A percentile compares a stretch with the other conserved stretches of the same genome.
These are phyloP conservation scores for Triticum dicoccoides DNA, from an alignment of 176 grass and related monocot species.

Conservation along the genomic window DNA sequence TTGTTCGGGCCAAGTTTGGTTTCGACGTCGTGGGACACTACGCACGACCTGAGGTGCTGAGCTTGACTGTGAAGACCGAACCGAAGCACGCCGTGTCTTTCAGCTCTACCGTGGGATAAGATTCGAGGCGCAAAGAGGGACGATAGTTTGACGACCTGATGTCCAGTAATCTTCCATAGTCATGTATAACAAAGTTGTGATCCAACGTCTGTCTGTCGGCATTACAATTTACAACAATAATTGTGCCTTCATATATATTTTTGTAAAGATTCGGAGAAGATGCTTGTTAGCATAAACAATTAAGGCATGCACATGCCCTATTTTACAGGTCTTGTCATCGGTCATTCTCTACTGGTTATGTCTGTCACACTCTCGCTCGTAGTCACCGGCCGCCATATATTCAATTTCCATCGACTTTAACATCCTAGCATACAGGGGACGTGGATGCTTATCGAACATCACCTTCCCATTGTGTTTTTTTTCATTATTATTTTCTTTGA, in stretches of 20 bases:
- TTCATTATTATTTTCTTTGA: no score
- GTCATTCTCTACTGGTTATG: background rate
- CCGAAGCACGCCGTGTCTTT: constrained; percentile 62
- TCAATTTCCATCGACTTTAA: no score
- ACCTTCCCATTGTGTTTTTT: no score
- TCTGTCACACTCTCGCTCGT: no score
- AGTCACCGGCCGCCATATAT: no score
- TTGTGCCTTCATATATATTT: background rate
- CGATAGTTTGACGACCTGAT: background rate
- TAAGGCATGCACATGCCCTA: background rate
- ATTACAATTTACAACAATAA: background rate
- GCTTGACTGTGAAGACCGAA: constrained; percentile 67
- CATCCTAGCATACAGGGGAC: no score
- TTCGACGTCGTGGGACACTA: constrained; percentile 96
- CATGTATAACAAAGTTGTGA: background rate
- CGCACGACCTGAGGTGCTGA: constrained; percentile 82
- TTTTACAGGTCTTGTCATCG: background rate
- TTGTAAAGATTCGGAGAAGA: background rate
- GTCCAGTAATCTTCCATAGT: background rate
- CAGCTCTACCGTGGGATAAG: constrained; percentile 34
- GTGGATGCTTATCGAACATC: no score
- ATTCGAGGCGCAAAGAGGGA: background rate
- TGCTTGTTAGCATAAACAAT: constrained; percentile 1
- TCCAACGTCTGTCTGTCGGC: background rate
- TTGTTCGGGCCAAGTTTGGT: constrained; percentile 87